Conservation (phyloP, 495 filamentous ascomycete species). For the Talaromyces nanjingensis region DNA sequence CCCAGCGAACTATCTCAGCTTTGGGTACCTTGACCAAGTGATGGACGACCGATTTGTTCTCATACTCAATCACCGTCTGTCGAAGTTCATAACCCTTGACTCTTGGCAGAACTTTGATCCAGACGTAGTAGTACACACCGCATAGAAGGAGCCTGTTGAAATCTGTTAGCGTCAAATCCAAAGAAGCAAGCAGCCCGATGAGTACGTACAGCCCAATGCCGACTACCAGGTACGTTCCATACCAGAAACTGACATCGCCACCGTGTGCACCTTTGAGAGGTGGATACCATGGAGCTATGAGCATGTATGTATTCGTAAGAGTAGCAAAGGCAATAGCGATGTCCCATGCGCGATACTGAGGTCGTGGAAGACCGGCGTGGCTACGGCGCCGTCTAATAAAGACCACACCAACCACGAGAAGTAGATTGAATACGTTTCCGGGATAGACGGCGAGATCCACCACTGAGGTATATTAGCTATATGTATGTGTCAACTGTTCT, state of each 20-base stretch:
- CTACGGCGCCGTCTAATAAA: constrained; percentile 45
- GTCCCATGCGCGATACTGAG: constrained; percentile 50
- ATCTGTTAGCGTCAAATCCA: neutral
- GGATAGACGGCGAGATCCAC: constrained; percentile 46
- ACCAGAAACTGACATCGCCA: constrained; percentile 62
- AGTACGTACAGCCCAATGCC: constrained; percentile 49
- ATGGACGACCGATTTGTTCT: constrained; percentile 45
- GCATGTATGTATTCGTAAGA: constrained; percentile 45
- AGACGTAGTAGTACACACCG: constrained; percentile 49
- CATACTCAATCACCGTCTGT: constrained; percentile 43
- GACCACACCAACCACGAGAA: constrained; percentile 47
- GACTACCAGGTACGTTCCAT: constrained; percentile 53
- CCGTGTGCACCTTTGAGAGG: constrained; percentile 47
- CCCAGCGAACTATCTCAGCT: constrained; percentile 42
- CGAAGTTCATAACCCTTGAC: constrained; percentile 45
- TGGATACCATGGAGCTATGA: constrained; percentile 62
- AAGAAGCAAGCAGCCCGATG: neutral
- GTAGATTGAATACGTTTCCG: constrained; percentile 42
- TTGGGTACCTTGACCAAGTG: constrained; percentile 47
- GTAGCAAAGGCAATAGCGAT: constrained; percentile 47
- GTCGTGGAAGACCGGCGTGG: constrained; percentile 30
- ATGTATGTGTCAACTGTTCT: neutral
- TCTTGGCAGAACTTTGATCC: constrained; percentile 46
- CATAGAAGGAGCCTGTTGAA: constrained; percentile 37
- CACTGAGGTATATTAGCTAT: constrained; percentile 25